Conservation (phyloP, 345 rosid species). For the Nasturtium officinale region DNA sequence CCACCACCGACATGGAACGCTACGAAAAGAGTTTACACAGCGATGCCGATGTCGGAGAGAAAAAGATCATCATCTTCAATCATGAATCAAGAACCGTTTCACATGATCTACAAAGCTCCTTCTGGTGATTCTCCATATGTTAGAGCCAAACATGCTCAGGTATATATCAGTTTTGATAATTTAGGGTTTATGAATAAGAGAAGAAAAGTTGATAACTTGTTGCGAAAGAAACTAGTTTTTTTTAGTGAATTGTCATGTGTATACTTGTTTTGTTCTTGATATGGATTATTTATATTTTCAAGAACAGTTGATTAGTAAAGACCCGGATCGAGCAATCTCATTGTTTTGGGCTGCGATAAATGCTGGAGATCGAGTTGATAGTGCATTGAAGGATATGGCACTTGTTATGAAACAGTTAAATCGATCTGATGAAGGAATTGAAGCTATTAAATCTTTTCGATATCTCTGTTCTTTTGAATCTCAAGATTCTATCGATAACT, state of each 20-base stretch:
- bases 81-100: conserved; percentile 50
- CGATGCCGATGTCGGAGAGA: conserved; percentile 57
- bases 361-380: conserved; percentile 71
- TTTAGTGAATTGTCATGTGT: not conserved
- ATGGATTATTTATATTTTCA: not conserved
- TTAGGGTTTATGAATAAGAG: not conserved
- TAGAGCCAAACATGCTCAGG: conserved; percentile 82
- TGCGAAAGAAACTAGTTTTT: not conserved
- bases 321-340: conserved; percentile 65
- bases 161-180: not conserved
- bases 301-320: conserved; percentile 63
- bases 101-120: conserved; percentile 64
- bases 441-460: conserved; percentile 78
- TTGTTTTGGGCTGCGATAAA: conserved; percentile 86
- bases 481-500: conserved; percentile 80
- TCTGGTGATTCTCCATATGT: conserved; percentile 69
- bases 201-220: too few relatives aligned
- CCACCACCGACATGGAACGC: conserved; percentile 57
- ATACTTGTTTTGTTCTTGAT: not conserved
- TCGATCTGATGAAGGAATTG: conserved; percentile 75
- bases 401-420: conserved; percentile 69
- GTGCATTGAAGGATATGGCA: conserved; percentile 79
- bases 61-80: conserved; percentile 30
- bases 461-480: conserved; percentile 70
- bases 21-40: conserved; percentile 22